Evolutionary conservation across 345 rosid genomes (phyloP).

Genomic region (Lumnitzera racemosa): DNA sequence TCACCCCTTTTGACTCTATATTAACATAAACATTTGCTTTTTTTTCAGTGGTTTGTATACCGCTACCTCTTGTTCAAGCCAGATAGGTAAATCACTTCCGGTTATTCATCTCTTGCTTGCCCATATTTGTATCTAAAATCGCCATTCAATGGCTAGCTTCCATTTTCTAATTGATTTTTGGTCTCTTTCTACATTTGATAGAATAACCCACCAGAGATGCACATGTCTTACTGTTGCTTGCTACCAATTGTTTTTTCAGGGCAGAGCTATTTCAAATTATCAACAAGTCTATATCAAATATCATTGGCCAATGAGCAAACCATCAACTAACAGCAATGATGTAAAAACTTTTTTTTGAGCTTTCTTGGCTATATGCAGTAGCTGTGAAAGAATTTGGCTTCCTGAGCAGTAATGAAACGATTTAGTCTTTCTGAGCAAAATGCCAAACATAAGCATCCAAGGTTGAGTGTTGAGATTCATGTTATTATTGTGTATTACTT

Average conservation of each 20-base stretch:
- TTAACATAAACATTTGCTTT: slow-evolving; percentile 14
- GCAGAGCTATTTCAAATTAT: slow-evolving; percentile 63
- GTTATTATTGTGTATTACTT: no score
- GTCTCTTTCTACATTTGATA: neutral
- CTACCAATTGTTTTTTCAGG: slow-evolving; percentile 24
- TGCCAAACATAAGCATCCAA: no score
- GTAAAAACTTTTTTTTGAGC: neutral
- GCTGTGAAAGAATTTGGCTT: no score
- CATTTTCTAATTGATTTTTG: neutral
- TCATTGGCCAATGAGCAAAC: slow-evolving; percentile 55
- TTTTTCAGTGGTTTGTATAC: slow-evolving; percentile 78
- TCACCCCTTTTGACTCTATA: neutral
- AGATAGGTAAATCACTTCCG: slow-evolving; percentile 40
- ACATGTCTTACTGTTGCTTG: neutral
- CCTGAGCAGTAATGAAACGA: no score
- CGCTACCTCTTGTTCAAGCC: slow-evolving; percentile 94
- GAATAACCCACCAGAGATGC: neutral
- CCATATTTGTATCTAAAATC: neutral
- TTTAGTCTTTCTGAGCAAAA: neutral
- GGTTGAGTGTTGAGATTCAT: no score
- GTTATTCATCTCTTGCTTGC: neutral
- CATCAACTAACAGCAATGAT: slow-evolving; percentile 1
- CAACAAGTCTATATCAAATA: slow-evolving; percentile 47
- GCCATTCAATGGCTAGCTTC: slow-evolving; percentile 1
- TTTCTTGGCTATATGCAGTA: neutral